Percentiles rank a stretch among this genome's conserved stretches.
Conservation (phyloP, 2,329 filamentous ascomycete species). For the Decorospora gaudefroyi region DNA sequence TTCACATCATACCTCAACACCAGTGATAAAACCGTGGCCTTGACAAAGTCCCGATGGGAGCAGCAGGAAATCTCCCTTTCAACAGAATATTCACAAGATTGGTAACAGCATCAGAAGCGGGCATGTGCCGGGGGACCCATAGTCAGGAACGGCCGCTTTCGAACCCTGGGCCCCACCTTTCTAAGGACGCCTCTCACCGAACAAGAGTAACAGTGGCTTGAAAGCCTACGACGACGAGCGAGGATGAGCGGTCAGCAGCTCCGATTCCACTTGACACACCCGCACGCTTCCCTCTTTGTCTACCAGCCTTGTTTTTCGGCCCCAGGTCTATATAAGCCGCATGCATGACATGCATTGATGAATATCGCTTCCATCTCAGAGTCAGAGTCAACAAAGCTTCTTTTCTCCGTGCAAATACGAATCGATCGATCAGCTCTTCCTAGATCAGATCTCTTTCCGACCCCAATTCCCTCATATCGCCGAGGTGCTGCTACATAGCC, state of each 20-base stretch:
- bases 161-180: no score
- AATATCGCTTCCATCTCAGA: not conserved
- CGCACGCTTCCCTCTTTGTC: constrained; percentile 5
- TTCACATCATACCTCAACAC: not conserved
- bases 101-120: constrained; percentile 1
- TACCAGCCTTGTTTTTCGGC: constrained; percentile 13
- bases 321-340: constrained; percentile 23
- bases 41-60: not conserved
- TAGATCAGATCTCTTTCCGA: no score
- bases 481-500: no score
- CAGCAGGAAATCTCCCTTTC: not conserved
- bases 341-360: constrained; percentile 3
- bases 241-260: constrained; percentile 26
- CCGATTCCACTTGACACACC: constrained; percentile 9
- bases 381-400: constrained; percentile 2
- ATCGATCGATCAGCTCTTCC: no score
- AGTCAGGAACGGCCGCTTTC: constrained; percentile 4
- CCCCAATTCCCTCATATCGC: no score
- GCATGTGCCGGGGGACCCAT: not conserved
- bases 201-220: constrained; percentile 38
- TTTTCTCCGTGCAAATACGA: no score
- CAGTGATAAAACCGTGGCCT: not conserved
- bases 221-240: constrained; percentile 22
- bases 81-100: not conserved
- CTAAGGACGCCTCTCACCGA: constrained; percentile 19